These are phyloP conservation scores for Aureobasidium sp. DNA, from an alignment of 2,329 filamentous ascomycete species.

Conservation along the genomic window DNA sequence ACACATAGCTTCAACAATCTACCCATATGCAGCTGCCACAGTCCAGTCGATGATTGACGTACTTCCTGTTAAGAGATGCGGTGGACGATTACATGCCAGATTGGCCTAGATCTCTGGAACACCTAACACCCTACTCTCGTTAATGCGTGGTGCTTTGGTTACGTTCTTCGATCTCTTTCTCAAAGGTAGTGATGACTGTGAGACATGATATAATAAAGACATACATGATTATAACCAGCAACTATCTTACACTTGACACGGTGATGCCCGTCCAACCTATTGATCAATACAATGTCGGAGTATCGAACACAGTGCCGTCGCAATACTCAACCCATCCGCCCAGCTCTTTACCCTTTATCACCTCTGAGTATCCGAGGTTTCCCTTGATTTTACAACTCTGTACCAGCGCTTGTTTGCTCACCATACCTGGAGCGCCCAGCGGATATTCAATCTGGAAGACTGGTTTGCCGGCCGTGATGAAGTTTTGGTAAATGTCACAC, in stretches of 20 bases:
- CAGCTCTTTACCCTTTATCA: slow-evolving; percentile 57
- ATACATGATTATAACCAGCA: neutral
- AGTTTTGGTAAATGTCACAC: slow-evolving; percentile 50
- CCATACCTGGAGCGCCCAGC: slow-evolving; percentile 35
- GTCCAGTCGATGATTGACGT: too few species aligned
- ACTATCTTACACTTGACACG: neutral
- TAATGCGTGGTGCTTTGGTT: too few species aligned
- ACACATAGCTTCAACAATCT: too few species aligned
- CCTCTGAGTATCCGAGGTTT: slow-evolving; percentile 34
- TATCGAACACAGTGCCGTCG: slow-evolving; percentile 1
- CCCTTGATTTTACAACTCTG: slow-evolving; percentile 36
- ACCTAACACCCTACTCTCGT: too few species aligned
- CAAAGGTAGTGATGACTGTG: neutral
- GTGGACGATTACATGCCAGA: too few species aligned
- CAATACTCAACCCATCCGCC: slow-evolving; percentile 48
- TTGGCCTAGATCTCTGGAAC: too few species aligned
- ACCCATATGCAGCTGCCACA: too few species aligned
- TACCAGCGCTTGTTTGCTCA: slow-evolving; percentile 22
- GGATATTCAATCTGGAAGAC: slow-evolving; percentile 70
- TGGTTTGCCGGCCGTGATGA: slow-evolving; percentile 54
- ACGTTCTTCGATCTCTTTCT: too few species aligned
- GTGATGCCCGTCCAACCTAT: too few species aligned
- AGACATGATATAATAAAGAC: neutral
- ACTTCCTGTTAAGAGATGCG: too few species aligned
- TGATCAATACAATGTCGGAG: neutral